These are phyloP conservation scores for Paramecium pentaurelia DNA, from an alignment of 73 alveolate genomes.

Conservation along the genomic window DNA sequence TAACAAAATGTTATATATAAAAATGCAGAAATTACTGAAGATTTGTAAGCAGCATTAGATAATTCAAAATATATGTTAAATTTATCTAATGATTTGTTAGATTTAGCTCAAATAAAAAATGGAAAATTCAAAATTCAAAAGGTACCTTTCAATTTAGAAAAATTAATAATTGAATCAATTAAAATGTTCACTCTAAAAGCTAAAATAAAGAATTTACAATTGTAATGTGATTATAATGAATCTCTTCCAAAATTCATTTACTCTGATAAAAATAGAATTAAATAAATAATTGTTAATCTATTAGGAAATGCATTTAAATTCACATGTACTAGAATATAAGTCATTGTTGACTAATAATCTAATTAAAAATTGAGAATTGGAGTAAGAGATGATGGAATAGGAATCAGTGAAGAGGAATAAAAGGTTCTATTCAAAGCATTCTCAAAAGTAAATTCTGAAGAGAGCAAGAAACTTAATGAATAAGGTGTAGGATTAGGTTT, in stretches of 20 bases:
- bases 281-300: constrained; percentile 58
- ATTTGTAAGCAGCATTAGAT: constrained; percentile 31
- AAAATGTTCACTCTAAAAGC: constrained; percentile 47
- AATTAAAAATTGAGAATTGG: background rate
- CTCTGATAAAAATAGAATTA: constrained; percentile 61
- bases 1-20: background rate
- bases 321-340: constrained; percentile 47
- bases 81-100: constrained; percentile 50
- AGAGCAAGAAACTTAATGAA: background rate
- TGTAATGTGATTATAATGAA: background rate
- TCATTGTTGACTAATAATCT: background rate
- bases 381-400: constrained; percentile 69
- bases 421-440: constrained; percentile 55
- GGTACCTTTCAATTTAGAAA: background rate
- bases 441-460: constrained; percentile 56
- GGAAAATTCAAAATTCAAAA: constrained; percentile 18
- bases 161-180: background rate
- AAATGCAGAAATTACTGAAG: background rate
- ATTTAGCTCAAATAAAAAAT: constrained; percentile 45
- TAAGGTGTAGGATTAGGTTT: constrained; percentile 71
- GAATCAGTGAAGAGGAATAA: constrained; percentile 57
- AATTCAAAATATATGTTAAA: constrained; percentile 32
- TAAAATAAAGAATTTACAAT: background rate
- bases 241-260: background rate
- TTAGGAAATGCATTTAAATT: constrained; percentile 68